phyloP scores from a whole-genome alignment of 306 rosid genomes.

The Malus orientalis region DNA sequence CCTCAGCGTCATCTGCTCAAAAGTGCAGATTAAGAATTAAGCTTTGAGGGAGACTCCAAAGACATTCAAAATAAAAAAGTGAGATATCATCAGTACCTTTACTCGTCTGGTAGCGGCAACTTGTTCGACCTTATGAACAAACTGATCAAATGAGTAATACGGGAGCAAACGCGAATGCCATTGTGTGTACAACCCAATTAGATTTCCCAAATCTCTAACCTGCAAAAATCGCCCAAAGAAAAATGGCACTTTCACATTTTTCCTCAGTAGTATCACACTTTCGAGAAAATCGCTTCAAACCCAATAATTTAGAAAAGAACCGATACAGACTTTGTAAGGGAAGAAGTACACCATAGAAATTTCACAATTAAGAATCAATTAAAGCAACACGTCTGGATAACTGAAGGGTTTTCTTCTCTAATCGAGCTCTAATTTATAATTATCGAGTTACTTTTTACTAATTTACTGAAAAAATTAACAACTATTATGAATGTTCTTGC shows the following conservation, averaged over 20 bases:
- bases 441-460: too few species aligned
- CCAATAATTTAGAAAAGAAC: too few species aligned
- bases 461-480: not conserved
- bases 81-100: slow-evolving; percentile 35
- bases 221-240: not conserved
- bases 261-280: too few species aligned
- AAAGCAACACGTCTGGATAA: too few species aligned
- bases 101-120: slow-evolving; percentile 76
- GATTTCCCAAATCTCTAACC: slow-evolving; percentile 78
- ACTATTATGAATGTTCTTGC: not conserved
- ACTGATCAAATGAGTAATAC: slow-evolving; percentile 70
- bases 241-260: too few species aligned
- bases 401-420: too few species aligned
- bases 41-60: not conserved
- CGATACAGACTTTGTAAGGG: too few species aligned
- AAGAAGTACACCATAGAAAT: too few species aligned
- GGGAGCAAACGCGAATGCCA: slow-evolving; percentile 92
- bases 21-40: not conserved
- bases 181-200: slow-evolving; percentile 57
- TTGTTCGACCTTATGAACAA: slow-evolving; percentile 71
- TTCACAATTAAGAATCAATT: too few species aligned
- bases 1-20: slow-evolving; percentile 54
- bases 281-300: too few species aligned
- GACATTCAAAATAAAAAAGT: not conserved
- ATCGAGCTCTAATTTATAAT: too few species aligned